These are phyloP conservation scores for Cryptococcus floricola DNA, from an alignment of 1,284 basidiomycete species.

Conservation along the genomic window DNA sequence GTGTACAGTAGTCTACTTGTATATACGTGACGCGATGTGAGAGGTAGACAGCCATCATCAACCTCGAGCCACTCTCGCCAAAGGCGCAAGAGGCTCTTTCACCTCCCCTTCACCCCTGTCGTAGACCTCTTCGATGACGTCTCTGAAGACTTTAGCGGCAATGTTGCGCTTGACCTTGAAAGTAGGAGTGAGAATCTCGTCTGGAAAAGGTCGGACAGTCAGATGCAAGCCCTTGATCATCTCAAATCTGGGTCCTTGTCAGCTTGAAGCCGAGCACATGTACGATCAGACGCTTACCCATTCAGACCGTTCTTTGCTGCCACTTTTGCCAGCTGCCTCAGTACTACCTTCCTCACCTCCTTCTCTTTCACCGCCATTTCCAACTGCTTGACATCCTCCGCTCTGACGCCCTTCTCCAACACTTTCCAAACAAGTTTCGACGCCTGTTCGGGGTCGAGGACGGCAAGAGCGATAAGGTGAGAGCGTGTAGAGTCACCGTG, in stretches of 20 bases:
- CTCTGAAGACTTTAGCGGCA: conserved; percentile 40
- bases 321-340: conserved; percentile 58
- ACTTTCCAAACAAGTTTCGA: conserved; percentile 38
- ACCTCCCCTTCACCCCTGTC: background rate
- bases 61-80: background rate
- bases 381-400: too few relatives aligned
- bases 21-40: too few relatives aligned
- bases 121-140: conserved; percentile 44
- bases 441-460: conserved; percentile 45
- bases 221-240: conserved; percentile 72
- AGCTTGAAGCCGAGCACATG: background rate
- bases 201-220: conserved; percentile 64
- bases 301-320: conserved; percentile 65
- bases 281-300: conserved; percentile 57
- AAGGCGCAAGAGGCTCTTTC: background rate
- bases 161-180: conserved; percentile 44
- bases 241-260: conserved; percentile 62
- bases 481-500: conserved; percentile 83
- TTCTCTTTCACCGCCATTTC: conserved; percentile 62
- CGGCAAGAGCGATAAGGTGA: conserved; percentile 73
- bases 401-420: too few relatives aligned
- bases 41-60: too few relatives aligned
- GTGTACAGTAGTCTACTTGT: too few relatives aligned
- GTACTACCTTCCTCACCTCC: conserved; percentile 50
- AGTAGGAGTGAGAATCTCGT: conserved; percentile 50